Conservation (phyloP, 2,329 filamentous ascomycete genomes). For the Hymenoscyphus fraxineus region DNA sequence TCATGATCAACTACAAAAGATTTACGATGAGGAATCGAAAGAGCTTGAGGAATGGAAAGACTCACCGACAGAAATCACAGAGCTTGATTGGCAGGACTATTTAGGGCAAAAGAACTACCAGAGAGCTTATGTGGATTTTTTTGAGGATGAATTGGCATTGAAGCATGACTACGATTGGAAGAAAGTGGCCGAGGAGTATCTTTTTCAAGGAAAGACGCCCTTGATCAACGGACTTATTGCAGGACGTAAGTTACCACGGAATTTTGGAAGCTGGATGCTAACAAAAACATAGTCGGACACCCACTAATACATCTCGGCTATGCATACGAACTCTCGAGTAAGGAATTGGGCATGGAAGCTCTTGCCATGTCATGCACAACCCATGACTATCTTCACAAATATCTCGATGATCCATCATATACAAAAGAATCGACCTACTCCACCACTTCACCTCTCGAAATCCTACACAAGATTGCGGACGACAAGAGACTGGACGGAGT, state of each 20-base stretch:
- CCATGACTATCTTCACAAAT: conserved; percentile 60
- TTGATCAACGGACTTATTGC: conserved; percentile 76
- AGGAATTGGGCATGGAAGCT: conserved; percentile 85
- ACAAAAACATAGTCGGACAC: conserved; percentile 63
- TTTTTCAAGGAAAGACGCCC: conserved; percentile 71
- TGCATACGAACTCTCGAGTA: conserved; percentile 81
- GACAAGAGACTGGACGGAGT: conserved; percentile 69
- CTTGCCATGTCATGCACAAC: conserved; percentile 62
- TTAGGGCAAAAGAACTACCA: conserved; percentile 79
- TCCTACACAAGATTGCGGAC: conserved; percentile 64
- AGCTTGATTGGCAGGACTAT: conserved; percentile 82
- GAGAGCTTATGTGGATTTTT: conserved; percentile 89
- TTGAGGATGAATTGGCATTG: conserved; percentile 82
- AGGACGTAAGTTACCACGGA: conserved; percentile 59
- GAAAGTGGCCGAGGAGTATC: conserved; percentile 67
- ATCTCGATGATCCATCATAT: conserved; percentile 69
- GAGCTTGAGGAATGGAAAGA: conserved; percentile 75
- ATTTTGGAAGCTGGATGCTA: conserved; percentile 20
- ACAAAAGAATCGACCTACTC: conserved; percentile 59
- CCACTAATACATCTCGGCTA: conserved; percentile 95
- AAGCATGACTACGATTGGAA: conserved; percentile 77
- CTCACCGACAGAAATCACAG: conserved; percentile 78
- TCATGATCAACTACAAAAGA: conserved; percentile 65
- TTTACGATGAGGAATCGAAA: conserved; percentile 76
- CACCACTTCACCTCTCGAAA: conserved; percentile 61